These are phyloP conservation scores for Cucumis melo DNA, from an alignment of 306 rosid genomes.

Conservation along the genomic window DNA sequence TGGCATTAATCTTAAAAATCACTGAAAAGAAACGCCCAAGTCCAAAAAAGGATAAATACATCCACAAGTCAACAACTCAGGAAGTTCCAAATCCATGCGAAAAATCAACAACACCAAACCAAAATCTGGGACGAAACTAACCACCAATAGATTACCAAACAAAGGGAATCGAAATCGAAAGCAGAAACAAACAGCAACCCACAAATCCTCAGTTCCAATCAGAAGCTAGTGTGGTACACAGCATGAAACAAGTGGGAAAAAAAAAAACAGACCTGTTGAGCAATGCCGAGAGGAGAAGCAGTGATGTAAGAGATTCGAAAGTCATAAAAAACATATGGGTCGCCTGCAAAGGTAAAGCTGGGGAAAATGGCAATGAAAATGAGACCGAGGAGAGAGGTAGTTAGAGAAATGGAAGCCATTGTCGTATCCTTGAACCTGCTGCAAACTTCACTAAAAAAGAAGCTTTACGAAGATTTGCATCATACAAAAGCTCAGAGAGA, in stretches of 20 bases:
- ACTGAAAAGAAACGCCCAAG: neutral
- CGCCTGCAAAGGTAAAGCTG: slow-evolving; percentile 35
- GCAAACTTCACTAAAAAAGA: neutral
- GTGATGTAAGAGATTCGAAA: slow-evolving; percentile 52
- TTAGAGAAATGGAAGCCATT: slow-evolving; percentile 23
- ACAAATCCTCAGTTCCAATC: neutral
- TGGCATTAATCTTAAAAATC: neutral
- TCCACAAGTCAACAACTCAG: neutral
- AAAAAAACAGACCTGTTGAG: slow-evolving; percentile 45
- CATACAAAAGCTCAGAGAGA: neutral
- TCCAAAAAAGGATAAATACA: neutral
- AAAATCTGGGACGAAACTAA: neutral
- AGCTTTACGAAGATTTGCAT: neutral
- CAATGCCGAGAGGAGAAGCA: slow-evolving; percentile 65
- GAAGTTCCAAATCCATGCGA: neutral
- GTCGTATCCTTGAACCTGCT: neutral
- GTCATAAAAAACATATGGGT: slow-evolving; percentile 41
- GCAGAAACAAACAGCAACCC: neutral
- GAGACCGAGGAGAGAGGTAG: slow-evolving; percentile 4
- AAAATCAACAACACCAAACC: neutral
- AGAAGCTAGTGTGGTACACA: neutral
- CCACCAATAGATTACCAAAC: neutral
- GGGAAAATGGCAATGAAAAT: slow-evolving; percentile 19
- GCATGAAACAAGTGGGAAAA: neutral
- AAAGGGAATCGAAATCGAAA: neutral